Base-by-base conservation (phyloP, 2,329 filamentous ascomycete genomes). In the Colletotrichum echinochloae region DNA sequence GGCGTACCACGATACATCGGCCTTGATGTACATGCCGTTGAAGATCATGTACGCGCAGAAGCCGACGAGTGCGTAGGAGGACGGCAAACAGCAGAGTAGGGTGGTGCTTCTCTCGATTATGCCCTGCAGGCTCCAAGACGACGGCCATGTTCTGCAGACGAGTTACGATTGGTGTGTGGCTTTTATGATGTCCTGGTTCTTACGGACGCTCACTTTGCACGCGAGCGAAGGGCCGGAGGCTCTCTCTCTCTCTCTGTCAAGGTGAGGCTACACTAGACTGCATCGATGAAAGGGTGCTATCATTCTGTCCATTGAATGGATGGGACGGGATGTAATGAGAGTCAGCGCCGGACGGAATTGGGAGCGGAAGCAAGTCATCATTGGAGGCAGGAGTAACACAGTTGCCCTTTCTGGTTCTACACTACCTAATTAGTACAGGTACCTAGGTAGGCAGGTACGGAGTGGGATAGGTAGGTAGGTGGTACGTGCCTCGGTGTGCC, bases 11-110 rank as follows among this genome's bases (percentile, higher is more conserved):
- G 83, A 85, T 65, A 83, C 82, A 59, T 74, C 77, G 66, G 78
- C 78, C 73, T 81, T 84, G 74, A 79, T 83, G 80, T 88, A 87
- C 72, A 89, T 89, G 87, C 86, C 86, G 11, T 79, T 88, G 73
- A 83, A 87, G 74, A 81, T 88, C 61, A 79, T 88, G 16, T 88
- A 86, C 73, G 87, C 83, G 20, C 87, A 89, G 76, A 88, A 84
- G 76, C 85, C 87, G 41, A 65, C 30, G 23, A 39, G 39, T 37
- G 56, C 35, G 33, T 33, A 60, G 28, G 11, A 37, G 11, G 12
- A 37, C n/a, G 3, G n/a, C 14, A 39, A 5, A 4, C 52, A 23
- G 26, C 33, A 8, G 11, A 3, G 5, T 2, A 16, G 6, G 16
- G 52, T 8, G 23, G 14, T 2, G 6, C 11, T 11, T 2, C 39